Conservation (phyloP, 129 eudicot genomes). For the Tagetes erecta region DNA sequence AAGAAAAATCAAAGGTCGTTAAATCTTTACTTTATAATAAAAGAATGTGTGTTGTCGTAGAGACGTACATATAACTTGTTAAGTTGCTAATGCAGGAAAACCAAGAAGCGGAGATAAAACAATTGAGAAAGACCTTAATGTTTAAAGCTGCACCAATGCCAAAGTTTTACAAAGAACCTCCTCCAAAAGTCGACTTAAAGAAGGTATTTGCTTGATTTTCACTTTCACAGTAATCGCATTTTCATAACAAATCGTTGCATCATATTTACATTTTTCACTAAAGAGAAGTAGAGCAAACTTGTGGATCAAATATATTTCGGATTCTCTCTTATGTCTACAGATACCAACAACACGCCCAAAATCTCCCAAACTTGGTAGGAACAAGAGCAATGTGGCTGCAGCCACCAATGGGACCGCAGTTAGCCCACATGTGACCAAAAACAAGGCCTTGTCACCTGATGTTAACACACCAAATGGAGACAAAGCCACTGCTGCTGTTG, state of each 20-base stretch:
- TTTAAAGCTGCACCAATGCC: conserved; percentile 52
- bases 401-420: conserved; percentile 37
- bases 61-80: conserved; percentile 9
- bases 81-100: conserved; percentile 54
- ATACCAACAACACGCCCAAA: conserved; percentile 86
- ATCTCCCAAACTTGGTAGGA: conserved; percentile 95
- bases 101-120: conserved; percentile 90
- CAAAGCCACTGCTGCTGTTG: conserved; percentile 26
- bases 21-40: conserved; percentile 11
- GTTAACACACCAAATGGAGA: conserved; percentile 23
- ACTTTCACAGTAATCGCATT: neutral
- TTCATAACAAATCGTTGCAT: neutral
- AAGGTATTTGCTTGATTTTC: conserved; percentile 28
- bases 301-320: neutral
- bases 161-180: conserved; percentile 44
- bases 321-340: conserved; percentile 35
- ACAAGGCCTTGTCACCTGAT: conserved; percentile 32
- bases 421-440: conserved; percentile 39
- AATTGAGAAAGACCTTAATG: conserved; percentile 62
- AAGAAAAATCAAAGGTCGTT: conserved; percentile 78
- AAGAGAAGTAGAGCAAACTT: neutral
- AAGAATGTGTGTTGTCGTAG: neutral
- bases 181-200: conserved; percentile 42
- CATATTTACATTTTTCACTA: neutral
- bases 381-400: conserved; percentile 44